These are phyloP conservation scores for Metschnikowia baotianmanensis DNA, from an alignment of 805 yeast species.

Conservation along the genomic window DNA sequence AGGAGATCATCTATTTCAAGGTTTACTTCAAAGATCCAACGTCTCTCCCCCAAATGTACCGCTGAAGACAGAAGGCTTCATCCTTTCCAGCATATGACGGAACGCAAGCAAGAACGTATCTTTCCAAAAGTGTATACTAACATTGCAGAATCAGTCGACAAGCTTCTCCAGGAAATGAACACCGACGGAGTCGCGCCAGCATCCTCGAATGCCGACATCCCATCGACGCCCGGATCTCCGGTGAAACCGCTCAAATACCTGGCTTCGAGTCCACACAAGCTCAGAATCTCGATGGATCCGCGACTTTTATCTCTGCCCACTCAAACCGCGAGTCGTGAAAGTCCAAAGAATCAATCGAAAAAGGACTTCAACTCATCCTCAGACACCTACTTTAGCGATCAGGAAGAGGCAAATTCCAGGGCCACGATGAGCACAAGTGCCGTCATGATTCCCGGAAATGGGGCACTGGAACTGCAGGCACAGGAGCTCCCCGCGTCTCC, in stretches of 20 bases:
- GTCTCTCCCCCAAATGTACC: no score
- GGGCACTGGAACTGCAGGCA: not conserved
- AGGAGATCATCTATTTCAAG: no score
- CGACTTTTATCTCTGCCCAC: no score
- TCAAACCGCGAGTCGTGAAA: not conserved
- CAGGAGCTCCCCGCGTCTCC: conserved; percentile 25
- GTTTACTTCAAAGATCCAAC: no score
- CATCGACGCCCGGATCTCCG: conserved; percentile 27
- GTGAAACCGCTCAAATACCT: conserved; percentile 35
- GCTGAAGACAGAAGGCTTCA: no score
- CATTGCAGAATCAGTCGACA: conserved; percentile 28
- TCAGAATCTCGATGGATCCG: not conserved
- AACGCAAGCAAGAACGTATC: no score
- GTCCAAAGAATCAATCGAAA: conserved; percentile 2
- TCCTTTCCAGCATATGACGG: no score
- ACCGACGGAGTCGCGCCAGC: conserved; percentile 16
- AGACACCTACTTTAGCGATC: conserved; percentile 41
- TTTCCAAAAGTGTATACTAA: conserved; percentile 16
- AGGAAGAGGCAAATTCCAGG: conserved; percentile 1
- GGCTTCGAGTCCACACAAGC: not conserved
- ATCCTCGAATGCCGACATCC: conserved; percentile 3
- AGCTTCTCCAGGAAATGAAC: conserved; percentile 28
- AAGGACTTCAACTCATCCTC: conserved; percentile 40
- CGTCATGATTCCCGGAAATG: not conserved
- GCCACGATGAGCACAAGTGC: not conserved